Base-by-base conservation (phyloP, 805 yeast genomes). In the Kurtzmaniella fragi region DNA sequence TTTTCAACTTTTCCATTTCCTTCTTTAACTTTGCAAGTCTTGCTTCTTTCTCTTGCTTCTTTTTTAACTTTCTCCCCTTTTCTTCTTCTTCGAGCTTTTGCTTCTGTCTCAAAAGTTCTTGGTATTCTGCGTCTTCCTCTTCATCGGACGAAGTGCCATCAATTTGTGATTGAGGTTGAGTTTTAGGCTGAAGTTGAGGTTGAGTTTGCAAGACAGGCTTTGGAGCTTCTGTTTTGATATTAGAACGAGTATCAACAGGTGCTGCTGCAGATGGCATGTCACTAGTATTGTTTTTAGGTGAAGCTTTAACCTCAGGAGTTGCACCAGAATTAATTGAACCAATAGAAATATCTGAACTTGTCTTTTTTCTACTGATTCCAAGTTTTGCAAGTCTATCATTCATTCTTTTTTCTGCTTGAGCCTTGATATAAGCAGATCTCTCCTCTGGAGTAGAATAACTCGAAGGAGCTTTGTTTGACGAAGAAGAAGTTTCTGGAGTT, bases 351-450 rank as follows among this genome's bases (percentile, higher is more conserved):
- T 23, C 28, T 10, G 49, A 35, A 25, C 23, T 23, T 14, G 49
- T 45, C 44, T 54, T 56, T 41, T 64, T 61, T 54, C 78, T 67
- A 16, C 71, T 62, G 42, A 87, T 75, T 2, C 95, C 95, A 41
- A 88, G 70, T 45, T 81, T 84, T 2, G 95, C 95, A 52, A 88
- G 70, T 50, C 88, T 72, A 51, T 85, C 95, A 44, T 80, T 81
- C 96, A 89, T 88, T 60, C 85, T 76, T 59, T 67, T 66, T 52
- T 81, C 80, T 1, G 75, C 75, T 53, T 85, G 91, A 13, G 88
- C 91, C 57, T 86, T 88, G 38, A 87, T 79, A 51, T 77, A 75
- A n/a, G 86, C 83, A 4, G 93, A 76, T 43, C 95, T 70, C 34
- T 84, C 90, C 42, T 78, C 84, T 1, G 84, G 71, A 9, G 78